A percentile compares a stretch with the other conserved stretches of the same genome.
Evolutionary conservation across 805 yeast genomes (phyloP).

Genomic region (Candida silvatica): DNA sequence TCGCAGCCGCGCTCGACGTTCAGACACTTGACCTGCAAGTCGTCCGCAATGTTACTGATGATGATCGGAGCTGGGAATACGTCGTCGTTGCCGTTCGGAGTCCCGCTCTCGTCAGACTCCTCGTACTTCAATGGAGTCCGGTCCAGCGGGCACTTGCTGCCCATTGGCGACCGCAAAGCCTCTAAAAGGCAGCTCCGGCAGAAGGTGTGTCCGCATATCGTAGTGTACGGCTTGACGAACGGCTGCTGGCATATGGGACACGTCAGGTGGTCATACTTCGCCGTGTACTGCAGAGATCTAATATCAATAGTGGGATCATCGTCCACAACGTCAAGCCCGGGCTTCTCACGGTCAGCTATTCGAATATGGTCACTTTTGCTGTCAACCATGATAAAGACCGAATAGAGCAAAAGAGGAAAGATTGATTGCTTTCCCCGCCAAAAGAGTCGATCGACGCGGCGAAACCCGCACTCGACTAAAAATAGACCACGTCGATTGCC

Average conservation of each 20-base stretch:
- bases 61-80: conserved; percentile 47
- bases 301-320: conserved; percentile 16
- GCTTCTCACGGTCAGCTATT: conserved; percentile 1
- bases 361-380: not conserved
- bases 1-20: conserved; percentile 44
- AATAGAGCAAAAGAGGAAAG: no score
- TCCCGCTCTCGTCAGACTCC: not conserved
- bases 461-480: no score
- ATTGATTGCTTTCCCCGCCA: no score
- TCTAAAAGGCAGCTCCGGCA: conserved; percentile 47
- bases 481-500: no score
- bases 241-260: conserved; percentile 69
- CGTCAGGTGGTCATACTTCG: conserved; percentile 22
- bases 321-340: conserved; percentile 8
- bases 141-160: conserved; percentile 50
- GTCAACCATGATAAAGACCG: not conserved
- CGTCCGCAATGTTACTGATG: conserved; percentile 52
- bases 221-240: conserved; percentile 50
- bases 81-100: conserved; percentile 13
- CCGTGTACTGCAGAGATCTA: conserved; percentile 16
- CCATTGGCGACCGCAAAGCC: conserved; percentile 30
- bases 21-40: conserved; percentile 47
- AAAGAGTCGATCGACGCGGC: no score
- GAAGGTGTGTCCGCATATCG: conserved; percentile 63
- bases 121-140: conserved; percentile 33